Evolutionary conservation across 768 basidiomycete genomes (phyloP).

Genomic region (Collybia sordida): DNA sequence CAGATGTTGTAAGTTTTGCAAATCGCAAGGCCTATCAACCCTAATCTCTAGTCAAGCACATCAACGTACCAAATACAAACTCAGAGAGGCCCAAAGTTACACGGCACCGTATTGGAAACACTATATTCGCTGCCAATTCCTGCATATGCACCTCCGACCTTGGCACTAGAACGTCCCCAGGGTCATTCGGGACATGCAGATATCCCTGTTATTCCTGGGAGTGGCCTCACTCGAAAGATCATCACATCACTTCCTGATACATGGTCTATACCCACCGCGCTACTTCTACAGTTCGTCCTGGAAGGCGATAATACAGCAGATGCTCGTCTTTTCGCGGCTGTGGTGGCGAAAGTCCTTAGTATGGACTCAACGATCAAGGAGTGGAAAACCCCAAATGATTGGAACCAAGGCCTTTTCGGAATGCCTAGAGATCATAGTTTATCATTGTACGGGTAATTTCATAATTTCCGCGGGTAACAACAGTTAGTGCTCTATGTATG

Average conservation of each 20-base stretch:
- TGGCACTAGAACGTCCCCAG: constrained; percentile 28
- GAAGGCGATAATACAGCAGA: constrained; percentile 84
- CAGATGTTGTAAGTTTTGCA: constrained; percentile 67
- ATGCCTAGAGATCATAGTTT: constrained; percentile 72
- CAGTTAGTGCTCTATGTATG: constrained; percentile 9
- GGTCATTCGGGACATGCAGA: constrained; percentile 19
- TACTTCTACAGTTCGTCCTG: constrained; percentile 71
- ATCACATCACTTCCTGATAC: constrained; percentile 52
- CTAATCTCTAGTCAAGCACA: constrained; percentile 39
- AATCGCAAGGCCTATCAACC: background rate
- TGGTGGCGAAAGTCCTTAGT: constrained; percentile 47
- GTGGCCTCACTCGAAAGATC: constrained; percentile 69
- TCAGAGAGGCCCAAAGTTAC: constrained; percentile 41
- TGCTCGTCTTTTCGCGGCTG: constrained; percentile 60
- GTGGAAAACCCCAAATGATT: constrained; percentile 69
- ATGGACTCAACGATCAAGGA: constrained; percentile 25
- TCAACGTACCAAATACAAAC: constrained; percentile 63
- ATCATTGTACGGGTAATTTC: constrained; percentile 62
- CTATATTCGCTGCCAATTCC: constrained; percentile 51
- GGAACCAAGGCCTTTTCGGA: constrained; percentile 70
- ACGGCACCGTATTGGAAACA: constrained; percentile 39
- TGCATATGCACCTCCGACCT: constrained; percentile 49
- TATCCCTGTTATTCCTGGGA: constrained; percentile 77
- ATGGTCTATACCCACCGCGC: constrained; percentile 54
- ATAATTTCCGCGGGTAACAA: background rate